Evolutionary conservation across 139 green algal species (phyloP), one percentile per base, ranked within the genome.

Genomic region (Haematococcus lacustris): DNA sequence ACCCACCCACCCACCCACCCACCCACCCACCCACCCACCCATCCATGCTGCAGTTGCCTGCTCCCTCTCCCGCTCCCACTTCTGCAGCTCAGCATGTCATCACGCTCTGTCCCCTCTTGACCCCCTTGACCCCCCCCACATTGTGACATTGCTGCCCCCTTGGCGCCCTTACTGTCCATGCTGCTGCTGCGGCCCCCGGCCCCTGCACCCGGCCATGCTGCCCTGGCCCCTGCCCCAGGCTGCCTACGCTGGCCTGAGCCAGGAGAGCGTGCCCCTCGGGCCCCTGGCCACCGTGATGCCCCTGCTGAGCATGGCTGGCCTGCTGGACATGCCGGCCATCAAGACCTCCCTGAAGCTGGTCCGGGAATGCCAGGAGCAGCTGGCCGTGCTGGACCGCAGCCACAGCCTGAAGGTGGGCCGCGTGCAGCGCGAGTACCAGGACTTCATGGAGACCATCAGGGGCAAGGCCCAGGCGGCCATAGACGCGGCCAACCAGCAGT

Each of bases 391-490:
- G 65, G 90, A 95, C 72, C 69, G 89, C 33, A 82, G 87, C 35
- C 90, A 95, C 73, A 84, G 78, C 77, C 84, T 93, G 51, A 87
- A 83, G 73, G 76, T 77, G 47, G 84, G 89, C 76, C 83, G 85
- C 67, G 89, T 93, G 72, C 88, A 93, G 78, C 87, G 90, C 34
- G 64, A 70, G 64, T 70, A 70, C 64, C 64, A 70, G 64, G 64
- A 70, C 25, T 70, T 70, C 37, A 70, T 70, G 64, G 64, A 70
- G 38, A 73, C 77, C 3, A 84, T 95, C 66, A 85, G 90, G 30
- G 84, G 76, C 73, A 86, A 88, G 76, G 90, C 90, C 13, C 90
- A 94, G 78, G 72, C 73, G 21, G 90, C 90, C 23, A 94, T 95
- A 28, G 90, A 95, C 74, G 67, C 82, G 35, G 90, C 90, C 71